Base-by-base conservation (phyloP, 2,329 filamentous ascomycete species). In the Zalaria obscura region DNA sequence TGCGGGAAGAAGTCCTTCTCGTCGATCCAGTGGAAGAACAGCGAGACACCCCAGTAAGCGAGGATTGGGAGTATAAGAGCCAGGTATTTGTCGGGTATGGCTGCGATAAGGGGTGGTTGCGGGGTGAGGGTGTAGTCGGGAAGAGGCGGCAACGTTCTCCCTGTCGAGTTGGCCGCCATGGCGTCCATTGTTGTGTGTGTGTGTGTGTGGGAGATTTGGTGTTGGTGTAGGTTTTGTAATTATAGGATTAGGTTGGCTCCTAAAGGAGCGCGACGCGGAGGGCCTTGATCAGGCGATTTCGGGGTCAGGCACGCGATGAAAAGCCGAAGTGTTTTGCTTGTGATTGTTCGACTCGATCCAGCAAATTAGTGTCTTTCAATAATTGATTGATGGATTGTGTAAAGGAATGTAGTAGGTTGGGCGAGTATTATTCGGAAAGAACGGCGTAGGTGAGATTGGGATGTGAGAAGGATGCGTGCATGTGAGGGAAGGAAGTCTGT, bases 1-100 rank as follows among this genome's bases (percentile, higher is more conserved):
- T 93, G 77, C 11, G 88, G 80, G 60, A 89, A 93, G 32, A 89
- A 67, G 60, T 95, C 85, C 64, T 80, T 79, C 44, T 78, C 69
- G 64, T 98, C 91, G 55, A 96, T 78, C 51, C 79, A 57, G 68
- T 96, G 89, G 67, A 93, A 98, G 58, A 89, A 65, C 59, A 84
- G 64, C 18, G 89, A 96, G 28, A 93, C 65, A 25, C 67, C 64
- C 91, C 91, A 98, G 72, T 98, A 98, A 44, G 81, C 83, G 52
- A 85, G 59, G 46, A 95, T 73, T 27, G 88, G 88, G 9, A 83
- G 67, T 37, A 88, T 61, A 45, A 93, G 69, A 36, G 83, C 76
- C 27, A 94, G 67, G 62, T 83, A 78, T 55, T 82, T 80, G 65
- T 98, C 91, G 45, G 87, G 77, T 11, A 93, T 72, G 62, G 80